A percentile compares a stretch with the other conserved stretches of the same genome.
phyloP scores from a whole-genome alignment of 2,329 filamentous ascomycete genomes.

The Colletotrichum abscissum region DNA sequence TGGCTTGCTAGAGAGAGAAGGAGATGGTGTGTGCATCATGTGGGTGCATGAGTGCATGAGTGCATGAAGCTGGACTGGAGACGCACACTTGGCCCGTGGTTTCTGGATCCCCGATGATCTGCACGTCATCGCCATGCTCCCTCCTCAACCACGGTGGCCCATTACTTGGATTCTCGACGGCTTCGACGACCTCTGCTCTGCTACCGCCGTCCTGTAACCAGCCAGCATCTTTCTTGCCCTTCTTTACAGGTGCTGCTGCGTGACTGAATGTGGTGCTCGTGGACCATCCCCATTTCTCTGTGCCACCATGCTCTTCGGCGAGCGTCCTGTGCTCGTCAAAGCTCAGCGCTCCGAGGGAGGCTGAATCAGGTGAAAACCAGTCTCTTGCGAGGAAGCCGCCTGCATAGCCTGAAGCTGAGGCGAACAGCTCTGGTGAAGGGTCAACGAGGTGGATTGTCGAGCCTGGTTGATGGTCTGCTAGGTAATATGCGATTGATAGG shows the following conservation, averaged over 20 bases:
- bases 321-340: slow-evolving; percentile 76
- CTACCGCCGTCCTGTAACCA: slow-evolving; percentile 76
- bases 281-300: slow-evolving; percentile 61
- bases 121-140: slow-evolving; percentile 64
- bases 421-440: slow-evolving; percentile 67
- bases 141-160: slow-evolving; percentile 70
- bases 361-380: slow-evolving; percentile 72
- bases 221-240: slow-evolving; percentile 63
- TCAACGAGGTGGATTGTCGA: slow-evolving; percentile 61
- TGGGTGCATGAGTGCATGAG: neutral
- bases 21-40: neutral
- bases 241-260: slow-evolving; percentile 47
- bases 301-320: slow-evolving; percentile 68
- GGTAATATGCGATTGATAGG: slow-evolving; percentile 77
- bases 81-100: slow-evolving; percentile 74
- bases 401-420: slow-evolving; percentile 79
- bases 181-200: slow-evolving; percentile 63
- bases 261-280: slow-evolving; percentile 69
- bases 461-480: slow-evolving; percentile 61
- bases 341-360: slow-evolving; percentile 72
- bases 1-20: neutral
- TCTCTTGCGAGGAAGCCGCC: slow-evolving; percentile 80
- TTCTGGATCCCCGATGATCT: slow-evolving; percentile 70
- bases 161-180: slow-evolving; percentile 43
- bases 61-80: neutral